Base-by-base conservation (phyloP, 177 flowering plant species). In the Vitis hybrid region DNA sequence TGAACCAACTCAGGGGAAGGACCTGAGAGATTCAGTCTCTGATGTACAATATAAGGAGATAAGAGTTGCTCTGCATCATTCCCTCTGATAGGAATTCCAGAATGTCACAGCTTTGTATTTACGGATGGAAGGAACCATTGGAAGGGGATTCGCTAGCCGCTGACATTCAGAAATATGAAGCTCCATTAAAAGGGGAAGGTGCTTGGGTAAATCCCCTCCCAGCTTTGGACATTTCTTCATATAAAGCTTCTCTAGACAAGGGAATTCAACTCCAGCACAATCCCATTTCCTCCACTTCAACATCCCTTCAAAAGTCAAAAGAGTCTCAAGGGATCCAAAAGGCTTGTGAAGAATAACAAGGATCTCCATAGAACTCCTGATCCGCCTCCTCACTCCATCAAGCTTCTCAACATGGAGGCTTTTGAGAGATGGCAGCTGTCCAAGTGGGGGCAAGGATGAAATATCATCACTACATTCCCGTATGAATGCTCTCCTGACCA, bases 401-500 rank as follows among this genome's bases (percentile, higher is more conserved):
- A 66, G n/a, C 11, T 67, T 50, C 50, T 31, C 38, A 20, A 77
- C 17, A 4, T 14, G 12, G 2, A 77, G 76, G 0, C 52, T 53
- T 56, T 64, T 59, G 9, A 72, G 76, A 4, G 66, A 49, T 0
- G 71, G 20, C 6, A 77, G 63, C 18, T 60, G 73, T 10, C 80
- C 80, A 10, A 77, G 64, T 4, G 76, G 38, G 20, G 80, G 80
- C 52, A 77, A 73, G 14, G 50, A 65, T 6, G 8, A 1, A 33
- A 73, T 1, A 73, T 1, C 5, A n/a, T 13, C 13, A 52, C 62
- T 2, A 73, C 44, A 22, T 65, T 73, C 5, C 33, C 63, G 44
- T 73, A 73, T 1, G 69, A 72, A 52, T 18, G 22, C 47, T 65
- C 64, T 2, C 76, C 69, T 13, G 73, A 2, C 77, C 80, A 77